Percentiles rank a stretch among this genome's conserved stretches.
Evolutionary conservation across 2,329 filamentous ascomycete genomes (phyloP).

Genomic region (Cyphellophora europaea): DNA sequence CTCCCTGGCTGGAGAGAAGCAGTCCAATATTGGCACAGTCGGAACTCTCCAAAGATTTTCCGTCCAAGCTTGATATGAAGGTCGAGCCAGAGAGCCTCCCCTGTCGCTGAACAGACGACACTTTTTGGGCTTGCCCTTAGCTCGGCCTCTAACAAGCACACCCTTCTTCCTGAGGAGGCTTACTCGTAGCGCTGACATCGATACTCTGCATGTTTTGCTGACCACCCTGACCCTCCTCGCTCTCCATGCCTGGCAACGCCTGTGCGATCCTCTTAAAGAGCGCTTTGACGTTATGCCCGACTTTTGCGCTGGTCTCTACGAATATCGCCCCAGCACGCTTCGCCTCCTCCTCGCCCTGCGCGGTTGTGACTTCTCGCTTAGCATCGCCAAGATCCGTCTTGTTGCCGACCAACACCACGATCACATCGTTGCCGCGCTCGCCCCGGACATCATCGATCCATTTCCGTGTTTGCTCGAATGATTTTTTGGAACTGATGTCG

Average conservation of each 20-base stretch:
- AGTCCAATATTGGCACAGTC: too few relatives aligned
- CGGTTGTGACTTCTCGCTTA: constrained; percentile 92
- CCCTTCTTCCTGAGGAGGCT: constrained; percentile 1
- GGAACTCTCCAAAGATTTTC: too few relatives aligned
- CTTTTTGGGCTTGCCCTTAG: too few relatives aligned
- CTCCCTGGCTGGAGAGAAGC: too few relatives aligned
- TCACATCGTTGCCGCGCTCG: constrained; percentile 95
- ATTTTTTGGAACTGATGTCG: constrained; percentile 94
- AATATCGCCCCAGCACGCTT: constrained; percentile 99
- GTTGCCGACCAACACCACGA: constrained; percentile 96
- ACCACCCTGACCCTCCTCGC: constrained; percentile 53
- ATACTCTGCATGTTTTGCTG: constrained; percentile 19
- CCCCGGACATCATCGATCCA: constrained; percentile 98
- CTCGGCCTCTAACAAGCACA: constrained; percentile 3
- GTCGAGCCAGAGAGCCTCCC: too few relatives aligned
- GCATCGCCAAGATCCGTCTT: constrained; percentile 94
- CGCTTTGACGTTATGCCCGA: constrained; percentile 95
- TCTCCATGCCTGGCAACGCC: constrained; percentile 95
- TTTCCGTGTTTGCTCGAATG: constrained; percentile 97
- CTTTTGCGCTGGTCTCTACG: constrained; percentile 95
- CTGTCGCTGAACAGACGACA: too few relatives aligned
- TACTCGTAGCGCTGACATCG: constrained; percentile 1
- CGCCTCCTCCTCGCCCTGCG: constrained; percentile 94
- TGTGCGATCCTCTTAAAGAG: constrained; percentile 97
- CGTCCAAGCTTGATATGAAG: too few relatives aligned